These are phyloP conservation scores for Teratosphaeria nubilosa DNA, from an alignment of 2,329 filamentous ascomycete species.

Conservation along the genomic window DNA sequence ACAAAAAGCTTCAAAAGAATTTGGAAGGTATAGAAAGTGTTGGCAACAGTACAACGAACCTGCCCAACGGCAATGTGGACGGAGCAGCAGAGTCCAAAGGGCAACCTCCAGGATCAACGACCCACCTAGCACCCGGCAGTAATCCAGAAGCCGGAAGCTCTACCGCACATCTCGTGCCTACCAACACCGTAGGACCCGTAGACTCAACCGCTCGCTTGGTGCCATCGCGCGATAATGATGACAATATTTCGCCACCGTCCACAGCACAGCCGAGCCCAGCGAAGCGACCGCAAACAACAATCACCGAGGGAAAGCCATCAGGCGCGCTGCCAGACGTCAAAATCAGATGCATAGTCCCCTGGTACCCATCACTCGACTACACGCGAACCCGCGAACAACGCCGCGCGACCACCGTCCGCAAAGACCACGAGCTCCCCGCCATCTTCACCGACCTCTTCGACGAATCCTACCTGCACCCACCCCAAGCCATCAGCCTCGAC, in stretches of 20 bases:
- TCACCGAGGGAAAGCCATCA: background rate
- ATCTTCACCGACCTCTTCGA: constrained; percentile 44
- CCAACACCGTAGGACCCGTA: background rate
- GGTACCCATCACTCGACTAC: constrained; percentile 55
- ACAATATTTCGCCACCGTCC: background rate
- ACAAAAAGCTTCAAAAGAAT: constrained; percentile 7
- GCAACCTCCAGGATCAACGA: constrained; percentile 2
- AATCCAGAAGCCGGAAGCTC: background rate
- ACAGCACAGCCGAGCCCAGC: background rate
- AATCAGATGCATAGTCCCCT: constrained; percentile 48
- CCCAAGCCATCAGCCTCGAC: constrained; percentile 37
- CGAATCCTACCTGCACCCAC: constrained; percentile 37
- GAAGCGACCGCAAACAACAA: background rate
- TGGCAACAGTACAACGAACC: constrained; percentile 10
- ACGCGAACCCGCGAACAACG: constrained; percentile 50
- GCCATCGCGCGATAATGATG: background rate
- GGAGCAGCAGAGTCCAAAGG: constrained; percentile 3
- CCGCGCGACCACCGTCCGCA: constrained; percentile 43
- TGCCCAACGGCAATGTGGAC: background rate
- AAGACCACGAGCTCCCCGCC: constrained; percentile 41
- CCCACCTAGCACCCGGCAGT: background rate
- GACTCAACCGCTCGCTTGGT: background rate
- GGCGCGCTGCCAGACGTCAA: constrained; percentile 26
- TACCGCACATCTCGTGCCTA: background rate
- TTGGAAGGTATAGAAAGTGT: constrained; percentile 6